Conservation (phyloP, 306 rosid species). For the Trifolium dubium region DNA sequence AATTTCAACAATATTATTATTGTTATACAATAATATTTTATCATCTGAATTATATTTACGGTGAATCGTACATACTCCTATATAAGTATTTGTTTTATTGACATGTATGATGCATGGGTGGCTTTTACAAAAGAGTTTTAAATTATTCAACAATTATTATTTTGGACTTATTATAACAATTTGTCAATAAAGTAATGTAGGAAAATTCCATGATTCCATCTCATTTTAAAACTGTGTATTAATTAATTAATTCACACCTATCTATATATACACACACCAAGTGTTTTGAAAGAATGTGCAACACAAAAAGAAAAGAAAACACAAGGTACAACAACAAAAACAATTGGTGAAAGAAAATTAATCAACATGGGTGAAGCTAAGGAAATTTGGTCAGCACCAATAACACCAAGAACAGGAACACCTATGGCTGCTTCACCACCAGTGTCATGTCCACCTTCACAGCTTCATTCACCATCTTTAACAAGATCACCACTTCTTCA, state of each 20-base stretch:
- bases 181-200: slow-evolving; percentile 30
- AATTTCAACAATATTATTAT: no score
- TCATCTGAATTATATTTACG: no score
- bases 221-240: not conserved
- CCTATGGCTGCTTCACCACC: slow-evolving; percentile 46
- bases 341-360: not conserved
- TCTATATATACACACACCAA: slow-evolving; percentile 27
- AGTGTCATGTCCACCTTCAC: slow-evolving; percentile 76
- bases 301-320: not conserved
- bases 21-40: no score
- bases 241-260: not conserved
- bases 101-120: not conserved
- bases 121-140: not conserved
- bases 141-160: not conserved
- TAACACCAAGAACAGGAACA: slow-evolving; percentile 60
- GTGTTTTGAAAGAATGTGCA: slow-evolving; percentile 3
- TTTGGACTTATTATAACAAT: not conserved
- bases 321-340: not conserved
- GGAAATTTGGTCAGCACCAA: slow-evolving; percentile 71
- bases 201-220: not conserved
- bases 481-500: slow-evolving; percentile 64
- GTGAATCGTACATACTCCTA: no score
- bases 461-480: slow-evolving; percentile 59
- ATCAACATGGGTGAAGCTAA: slow-evolving; percentile 51
- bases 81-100: not conserved